Evolutionary conservation across 2,329 filamentous ascomycete species (phyloP), one percentile per base, ranked within the genome.

Genomic region (Aspergillus sp.): DNA sequence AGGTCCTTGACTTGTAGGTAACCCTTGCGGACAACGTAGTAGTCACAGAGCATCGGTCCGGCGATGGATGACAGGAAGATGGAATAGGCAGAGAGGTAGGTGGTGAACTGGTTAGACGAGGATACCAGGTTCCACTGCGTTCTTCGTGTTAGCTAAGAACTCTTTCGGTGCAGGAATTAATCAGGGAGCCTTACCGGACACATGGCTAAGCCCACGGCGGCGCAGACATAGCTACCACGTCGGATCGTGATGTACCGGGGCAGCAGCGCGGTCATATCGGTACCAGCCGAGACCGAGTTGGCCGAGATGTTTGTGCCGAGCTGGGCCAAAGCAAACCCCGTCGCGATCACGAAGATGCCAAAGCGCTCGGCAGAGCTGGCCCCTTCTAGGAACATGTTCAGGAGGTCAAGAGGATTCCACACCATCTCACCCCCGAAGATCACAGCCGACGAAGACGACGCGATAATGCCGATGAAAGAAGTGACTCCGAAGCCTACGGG

Each of bases 1-100:
- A 97, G 84, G 57, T 91, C 87, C 68, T 86, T 87, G 65, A 94
- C 81, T 65, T 92, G 86, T 2, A 95, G 81, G 73, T 92, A 96
- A 5, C 93, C 93, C 59, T 84, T 87, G 59, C 93, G 89, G 5
- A 96, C 90, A 57, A 90, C 63, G 76, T 96, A 97, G 80, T 97
- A 97, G 75, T 97, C 93, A 66, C 83, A 85, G 61, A 92, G 81
- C 79, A 96, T 95, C 64, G 96, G 91, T n/a, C 93, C 93, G 0
- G 91, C 92, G 63, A 97, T 96, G 49, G 90, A 92, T 60, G 90
- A 93, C n/a, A 97, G 84, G 78, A 97, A 97, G 58, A 97, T 92
- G 3, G 90, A 92, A 80, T 96, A 96, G 1, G 93, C 90, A 0
- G 90, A 95, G 0, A 97, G 86, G 72, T 96, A 96, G 3, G 91